Evolutionary conservation across 1,284 basidiomycete species (phyloP).

Genomic region (Ceratobasidium sp.): DNA sequence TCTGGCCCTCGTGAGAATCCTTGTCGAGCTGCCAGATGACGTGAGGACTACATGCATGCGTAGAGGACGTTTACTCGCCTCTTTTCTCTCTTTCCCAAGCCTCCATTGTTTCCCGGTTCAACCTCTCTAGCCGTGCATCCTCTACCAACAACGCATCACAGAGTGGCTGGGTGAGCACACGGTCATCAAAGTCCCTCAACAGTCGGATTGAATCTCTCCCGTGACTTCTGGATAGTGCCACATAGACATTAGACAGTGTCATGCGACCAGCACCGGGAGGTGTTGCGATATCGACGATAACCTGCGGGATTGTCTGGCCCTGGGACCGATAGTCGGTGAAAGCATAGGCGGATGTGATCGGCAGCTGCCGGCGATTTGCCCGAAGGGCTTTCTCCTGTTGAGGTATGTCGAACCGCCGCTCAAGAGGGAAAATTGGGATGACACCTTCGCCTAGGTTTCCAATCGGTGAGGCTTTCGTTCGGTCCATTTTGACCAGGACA

Average conservation of each 20-base stretch:
- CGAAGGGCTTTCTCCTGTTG: constrained; percentile 14
- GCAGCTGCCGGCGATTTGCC: constrained; percentile 52
- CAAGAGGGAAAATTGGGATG: not conserved
- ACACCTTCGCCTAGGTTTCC: too few relatives aligned
- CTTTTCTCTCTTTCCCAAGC: not conserved
- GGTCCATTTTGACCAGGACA: too few relatives aligned
- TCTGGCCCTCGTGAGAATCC: too few relatives aligned
- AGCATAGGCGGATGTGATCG: constrained; percentile 56
- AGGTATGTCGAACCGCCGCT: constrained; percentile 41
- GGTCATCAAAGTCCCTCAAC: constrained; percentile 52
- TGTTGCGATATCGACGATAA: constrained; percentile 55
- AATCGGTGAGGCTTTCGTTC: too few relatives aligned
- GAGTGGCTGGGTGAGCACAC: not conserved
- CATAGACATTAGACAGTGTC: constrained; percentile 55
- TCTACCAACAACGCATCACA: not conserved
- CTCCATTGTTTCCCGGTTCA: not conserved
- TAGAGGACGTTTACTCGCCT: not conserved
- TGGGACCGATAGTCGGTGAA: constrained; percentile 58
- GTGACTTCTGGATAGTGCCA: constrained; percentile 56
- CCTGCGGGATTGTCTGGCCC: constrained; percentile 55
- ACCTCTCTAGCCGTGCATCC: not conserved
- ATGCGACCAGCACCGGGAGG: constrained; percentile 52
- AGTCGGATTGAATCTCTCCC: constrained; percentile 54
- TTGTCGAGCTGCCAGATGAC: too few relatives aligned
- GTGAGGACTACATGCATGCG: too few relatives aligned